Evolutionary conservation across 2,329 filamentous ascomycete genomes (phyloP).

Genomic region (Clarireedia homoeocarpa): DNA sequence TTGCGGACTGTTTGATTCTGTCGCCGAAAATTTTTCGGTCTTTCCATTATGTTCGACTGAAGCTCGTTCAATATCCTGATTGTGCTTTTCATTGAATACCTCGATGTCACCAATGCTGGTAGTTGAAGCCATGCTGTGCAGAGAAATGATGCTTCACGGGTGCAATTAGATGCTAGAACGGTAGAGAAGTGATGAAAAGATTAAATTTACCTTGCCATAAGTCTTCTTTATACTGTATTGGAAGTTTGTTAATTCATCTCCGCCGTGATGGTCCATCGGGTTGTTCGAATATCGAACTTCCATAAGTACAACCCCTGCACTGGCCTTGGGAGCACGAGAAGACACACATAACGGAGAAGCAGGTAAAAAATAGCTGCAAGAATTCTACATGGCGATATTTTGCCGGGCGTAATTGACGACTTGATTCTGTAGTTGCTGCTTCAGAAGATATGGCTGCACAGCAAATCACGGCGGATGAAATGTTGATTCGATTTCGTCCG

Average conservation of each 20-base stretch:
- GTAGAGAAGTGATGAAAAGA: too few relatives aligned
- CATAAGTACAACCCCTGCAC: too few relatives aligned
- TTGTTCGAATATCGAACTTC: too few relatives aligned
- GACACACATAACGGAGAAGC: too few relatives aligned
- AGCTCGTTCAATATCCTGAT: slow-evolving; percentile 18
- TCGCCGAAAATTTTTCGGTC: slow-evolving; percentile 34
- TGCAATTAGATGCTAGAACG: neutral
- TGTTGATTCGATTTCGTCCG: neutral
- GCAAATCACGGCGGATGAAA: neutral
- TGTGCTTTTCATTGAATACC: slow-evolving; percentile 32
- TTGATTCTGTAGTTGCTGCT: neutral
- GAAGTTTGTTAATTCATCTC: too few relatives aligned
- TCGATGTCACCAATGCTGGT: neutral
- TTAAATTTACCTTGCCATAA: too few relatives aligned
- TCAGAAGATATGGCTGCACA: neutral
- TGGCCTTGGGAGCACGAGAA: too few relatives aligned
- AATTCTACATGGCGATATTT: too few relatives aligned
- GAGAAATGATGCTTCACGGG: neutral
- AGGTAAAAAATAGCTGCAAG: too few relatives aligned
- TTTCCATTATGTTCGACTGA: slow-evolving; percentile 35
- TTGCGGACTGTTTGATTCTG: slow-evolving; percentile 5
- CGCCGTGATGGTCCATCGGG: too few relatives aligned
- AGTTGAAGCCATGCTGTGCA: neutral
- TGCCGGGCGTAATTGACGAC: neutral
- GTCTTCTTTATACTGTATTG: too few relatives aligned